Percentiles rank a stretch among this genome's conserved stretches.
These are phyloP conservation scores for Stenocarpella maydis DNA, from an alignment of 2,329 filamentous ascomycete genomes.

Conservation along the genomic window DNA sequence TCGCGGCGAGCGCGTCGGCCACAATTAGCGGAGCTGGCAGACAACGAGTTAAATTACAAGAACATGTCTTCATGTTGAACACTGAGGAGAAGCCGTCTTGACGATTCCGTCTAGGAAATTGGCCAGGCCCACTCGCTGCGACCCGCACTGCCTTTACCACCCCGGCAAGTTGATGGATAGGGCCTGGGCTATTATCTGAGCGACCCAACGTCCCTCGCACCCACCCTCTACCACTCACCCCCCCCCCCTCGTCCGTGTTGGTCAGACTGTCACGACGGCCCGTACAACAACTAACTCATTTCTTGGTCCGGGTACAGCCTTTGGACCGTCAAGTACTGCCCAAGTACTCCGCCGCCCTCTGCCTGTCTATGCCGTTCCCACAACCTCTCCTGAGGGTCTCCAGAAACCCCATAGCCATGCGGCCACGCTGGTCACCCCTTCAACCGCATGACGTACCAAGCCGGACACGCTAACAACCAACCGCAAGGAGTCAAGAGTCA, in stretches of 20 bases:
- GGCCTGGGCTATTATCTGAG: conserved; percentile 26
- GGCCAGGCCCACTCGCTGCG: conserved; percentile 29
- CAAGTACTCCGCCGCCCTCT: conserved; percentile 29
- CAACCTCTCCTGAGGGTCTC: conserved; percentile 23
- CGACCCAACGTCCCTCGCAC: conserved; percentile 8
- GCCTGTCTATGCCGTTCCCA: conserved; percentile 16
- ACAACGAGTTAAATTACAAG: conserved; percentile 14
- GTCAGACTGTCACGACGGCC: conserved; percentile 31
- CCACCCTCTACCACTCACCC: background rate
- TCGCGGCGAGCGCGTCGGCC: conserved; percentile 20
- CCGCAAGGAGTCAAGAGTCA: conserved; percentile 18
- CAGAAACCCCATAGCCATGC: conserved; percentile 21
- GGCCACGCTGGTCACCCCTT: conserved; percentile 26
- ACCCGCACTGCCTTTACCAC: conserved; percentile 27
- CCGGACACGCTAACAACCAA: conserved; percentile 32
- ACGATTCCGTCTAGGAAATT: conserved; percentile 24
- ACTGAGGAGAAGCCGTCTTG: conserved; percentile 22
- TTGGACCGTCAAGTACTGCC: conserved; percentile 32
- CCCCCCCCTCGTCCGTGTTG: background rate
- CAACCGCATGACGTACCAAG: conserved; percentile 34
- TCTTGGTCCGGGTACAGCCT: conserved; percentile 29
- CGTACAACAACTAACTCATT: conserved; percentile 30
- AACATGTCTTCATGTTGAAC: conserved; percentile 22
- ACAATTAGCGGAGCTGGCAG: conserved; percentile 29
- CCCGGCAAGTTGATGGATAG: conserved; percentile 33